Conservation (phyloP, 2,329 filamentous ascomycete species). For the Aspergillus melleus region DNA sequence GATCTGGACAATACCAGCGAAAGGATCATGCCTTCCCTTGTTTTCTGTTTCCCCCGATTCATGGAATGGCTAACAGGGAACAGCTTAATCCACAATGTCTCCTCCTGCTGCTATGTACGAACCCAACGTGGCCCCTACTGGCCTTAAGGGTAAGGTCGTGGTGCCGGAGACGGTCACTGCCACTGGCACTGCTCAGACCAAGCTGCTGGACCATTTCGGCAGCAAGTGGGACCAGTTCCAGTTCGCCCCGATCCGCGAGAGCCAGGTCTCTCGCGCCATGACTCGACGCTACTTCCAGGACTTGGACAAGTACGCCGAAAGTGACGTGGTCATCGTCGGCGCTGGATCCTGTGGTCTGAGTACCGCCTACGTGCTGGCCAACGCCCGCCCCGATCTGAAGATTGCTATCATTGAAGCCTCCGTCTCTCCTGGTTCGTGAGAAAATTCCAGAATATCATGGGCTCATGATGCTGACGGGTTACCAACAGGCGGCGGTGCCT, state of each 20-base stretch:
- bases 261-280: slow-evolving; percentile 90
- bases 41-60: slow-evolving; percentile 30
- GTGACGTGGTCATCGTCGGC: slow-evolving; percentile 89
- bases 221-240: slow-evolving; percentile 79
- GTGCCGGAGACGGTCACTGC: slow-evolving; percentile 39
- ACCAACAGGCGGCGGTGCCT: slow-evolving; percentile 72
- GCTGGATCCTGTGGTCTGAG: slow-evolving; percentile 86
- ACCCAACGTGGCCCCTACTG: slow-evolving; percentile 39
- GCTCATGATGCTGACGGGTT: slow-evolving; percentile 5
- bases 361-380: slow-evolving; percentile 80
- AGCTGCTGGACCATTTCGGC: slow-evolving; percentile 64
- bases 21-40: slow-evolving; percentile 88
- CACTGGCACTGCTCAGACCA: slow-evolving; percentile 47
- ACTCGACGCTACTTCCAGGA: slow-evolving; percentile 89
- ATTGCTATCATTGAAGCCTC: slow-evolving; percentile 89
- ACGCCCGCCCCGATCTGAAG: slow-evolving; percentile 81
- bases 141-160: slow-evolving; percentile 47
- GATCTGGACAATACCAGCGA: slow-evolving; percentile 99
- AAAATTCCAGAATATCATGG: neutral
- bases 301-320: slow-evolving; percentile 85
- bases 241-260: slow-evolving; percentile 86
- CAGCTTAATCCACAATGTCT: slow-evolving; percentile 63
- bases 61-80: slow-evolving; percentile 44
- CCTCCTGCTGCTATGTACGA: slow-evolving; percentile 70
- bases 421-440: slow-evolving; percentile 65